Evolutionary conservation across 2,329 filamentous ascomycete genomes (phyloP).

Genomic region (Cercospora sp.): DNA sequence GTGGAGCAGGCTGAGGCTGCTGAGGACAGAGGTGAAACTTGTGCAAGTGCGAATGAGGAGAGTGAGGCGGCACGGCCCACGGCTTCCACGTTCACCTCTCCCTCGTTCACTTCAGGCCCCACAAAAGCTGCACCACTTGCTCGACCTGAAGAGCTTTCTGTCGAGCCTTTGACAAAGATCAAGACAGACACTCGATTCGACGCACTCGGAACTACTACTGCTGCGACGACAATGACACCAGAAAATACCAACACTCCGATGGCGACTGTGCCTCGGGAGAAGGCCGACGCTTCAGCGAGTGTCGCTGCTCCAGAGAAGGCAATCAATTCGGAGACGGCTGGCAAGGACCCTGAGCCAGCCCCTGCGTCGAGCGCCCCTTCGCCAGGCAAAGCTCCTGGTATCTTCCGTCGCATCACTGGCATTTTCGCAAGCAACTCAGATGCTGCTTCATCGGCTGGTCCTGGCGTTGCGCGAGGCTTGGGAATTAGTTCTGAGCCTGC

Average conservation of each 20-base stretch:
- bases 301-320: neutral
- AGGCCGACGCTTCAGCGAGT: neutral
- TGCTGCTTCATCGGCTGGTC: neutral
- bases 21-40: neutral
- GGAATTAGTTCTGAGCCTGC: neutral
- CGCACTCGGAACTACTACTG: neutral
- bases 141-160: neutral
- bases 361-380: neutral
- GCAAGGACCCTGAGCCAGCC: neutral
- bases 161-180: neutral
- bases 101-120: neutral
- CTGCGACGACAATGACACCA: neutral
- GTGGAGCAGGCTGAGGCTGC: neutral
- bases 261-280: neutral
- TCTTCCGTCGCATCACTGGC: slow-evolving; percentile 10
- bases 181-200: neutral
- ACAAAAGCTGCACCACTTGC: neutral
- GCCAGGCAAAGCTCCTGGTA: neutral
- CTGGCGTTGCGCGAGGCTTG: neutral
- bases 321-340: neutral
- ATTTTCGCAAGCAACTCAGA: slow-evolving; percentile 1
- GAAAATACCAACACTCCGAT: neutral
- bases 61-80: neutral
- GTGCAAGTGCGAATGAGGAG: neutral
- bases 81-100: neutral